phyloP scores from a whole-genome alignment of 192 early-diverging fungal genomes.

The Ambispora gerdemannii region DNA sequence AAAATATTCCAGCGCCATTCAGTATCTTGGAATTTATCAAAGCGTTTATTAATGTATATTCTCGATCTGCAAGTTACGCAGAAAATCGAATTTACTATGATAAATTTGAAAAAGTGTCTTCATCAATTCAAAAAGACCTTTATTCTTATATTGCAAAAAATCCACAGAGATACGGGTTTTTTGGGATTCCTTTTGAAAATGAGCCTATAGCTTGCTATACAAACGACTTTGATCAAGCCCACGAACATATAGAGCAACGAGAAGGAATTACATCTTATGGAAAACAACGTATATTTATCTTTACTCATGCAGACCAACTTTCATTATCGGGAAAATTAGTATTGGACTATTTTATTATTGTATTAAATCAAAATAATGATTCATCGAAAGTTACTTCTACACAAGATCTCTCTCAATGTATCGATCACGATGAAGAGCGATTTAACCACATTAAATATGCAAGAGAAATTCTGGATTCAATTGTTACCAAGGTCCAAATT shows the following conservation, averaged over 20 bases:
- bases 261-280: background rate
- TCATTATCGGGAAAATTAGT: background rate
- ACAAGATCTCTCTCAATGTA: background rate
- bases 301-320: background rate
- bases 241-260: background rate
- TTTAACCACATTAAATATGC: background rate
- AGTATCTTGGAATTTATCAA: conserved; percentile 50
- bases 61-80: conserved; percentile 47
- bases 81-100: conserved; percentile 52
- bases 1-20: conserved; percentile 36
- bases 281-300: background rate
- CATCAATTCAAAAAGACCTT: conserved; percentile 33
- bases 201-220: conserved; percentile 48
- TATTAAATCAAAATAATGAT: conserved; percentile 4
- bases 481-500: background rate
- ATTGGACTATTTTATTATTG: conserved; percentile 27
- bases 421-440: background rate
- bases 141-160: conserved; percentile 44
- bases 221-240: background rate
- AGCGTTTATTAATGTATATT: conserved; percentile 44
- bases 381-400: background rate
- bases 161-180: conserved; percentile 44
- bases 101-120: conserved; percentile 37
- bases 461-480: background rate
- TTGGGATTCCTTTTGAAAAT: conserved; percentile 37